Percentiles rank a stretch among this genome's conserved stretches.
These are phyloP conservation scores for Suillus alpinus DNA, from an alignment of 768 basidiomycete species.

Conservation along the genomic window DNA sequence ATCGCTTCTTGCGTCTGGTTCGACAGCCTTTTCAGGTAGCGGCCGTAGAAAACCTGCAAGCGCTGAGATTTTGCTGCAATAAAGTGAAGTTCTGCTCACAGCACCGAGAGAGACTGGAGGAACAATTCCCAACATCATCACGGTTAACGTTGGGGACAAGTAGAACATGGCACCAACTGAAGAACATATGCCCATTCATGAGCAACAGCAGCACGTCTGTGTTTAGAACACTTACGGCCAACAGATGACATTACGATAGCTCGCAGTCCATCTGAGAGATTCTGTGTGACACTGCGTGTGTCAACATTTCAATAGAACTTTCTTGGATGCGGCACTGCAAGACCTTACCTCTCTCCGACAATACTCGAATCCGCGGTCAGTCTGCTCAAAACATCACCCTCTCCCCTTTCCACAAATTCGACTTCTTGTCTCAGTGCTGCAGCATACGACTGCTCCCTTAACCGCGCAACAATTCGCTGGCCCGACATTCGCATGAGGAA, in stretches of 20 bases:
- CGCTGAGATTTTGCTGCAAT: conserved; percentile 10
- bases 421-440: conserved; percentile 89
- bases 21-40: conserved; percentile 89
- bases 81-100: conserved; percentile 38
- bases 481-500: conserved; percentile 86
- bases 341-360: conserved; percentile 80
- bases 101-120: conserved; percentile 86
- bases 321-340: neutral
- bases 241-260: conserved; percentile 93
- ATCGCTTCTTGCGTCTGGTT: conserved; percentile 92
- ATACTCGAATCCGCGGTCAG: conserved; percentile 90
- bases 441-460: conserved; percentile 78
- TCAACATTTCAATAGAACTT: conserved; percentile 1
- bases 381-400: conserved; percentile 91
- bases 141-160: conserved; percentile 82
- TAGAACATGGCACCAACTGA: conserved; percentile 94
- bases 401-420: conserved; percentile 88
- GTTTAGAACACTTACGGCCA: conserved; percentile 58
- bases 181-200: neutral
- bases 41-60: conserved; percentile 88
- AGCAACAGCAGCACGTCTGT: neutral
- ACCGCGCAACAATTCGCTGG: conserved; percentile 86
- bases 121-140: conserved; percentile 91
- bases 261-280: conserved; percentile 76
- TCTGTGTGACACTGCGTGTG: conserved; percentile 65